Percentiles rank a stretch among this genome's conserved stretches.
These are phyloP conservation scores for Murraya koenigii DNA, from an alignment of 345 rosid genomes.

Conservation along the genomic window DNA sequence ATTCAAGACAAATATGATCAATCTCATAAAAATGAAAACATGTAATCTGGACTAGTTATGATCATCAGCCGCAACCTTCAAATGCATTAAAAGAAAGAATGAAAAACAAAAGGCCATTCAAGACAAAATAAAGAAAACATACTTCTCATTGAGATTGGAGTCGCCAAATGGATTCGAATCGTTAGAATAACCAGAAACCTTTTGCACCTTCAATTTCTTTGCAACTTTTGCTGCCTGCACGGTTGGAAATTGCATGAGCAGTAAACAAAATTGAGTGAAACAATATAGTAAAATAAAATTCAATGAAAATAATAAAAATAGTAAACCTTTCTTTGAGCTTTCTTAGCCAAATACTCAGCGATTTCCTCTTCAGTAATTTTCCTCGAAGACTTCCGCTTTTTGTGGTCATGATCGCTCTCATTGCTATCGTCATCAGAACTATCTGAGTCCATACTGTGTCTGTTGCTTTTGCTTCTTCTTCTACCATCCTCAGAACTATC, in stretches of 20 bases:
- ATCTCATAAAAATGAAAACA: not conserved
- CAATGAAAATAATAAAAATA: not conserved
- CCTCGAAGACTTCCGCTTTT: constrained; percentile 52
- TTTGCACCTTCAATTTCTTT: constrained; percentile 70
- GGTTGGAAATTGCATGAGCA: constrained; percentile 14
- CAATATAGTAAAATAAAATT: not conserved
- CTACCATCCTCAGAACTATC: constrained; percentile 35
- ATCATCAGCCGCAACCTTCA: not conserved
- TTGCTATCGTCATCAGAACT: constrained; percentile 39
- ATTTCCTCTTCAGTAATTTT: constrained; percentile 60
- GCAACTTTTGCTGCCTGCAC: constrained; percentile 67
- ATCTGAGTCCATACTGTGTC: constrained; percentile 21
- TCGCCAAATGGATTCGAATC: constrained; percentile 98
- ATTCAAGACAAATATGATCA: not conserved
- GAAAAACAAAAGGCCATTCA: not conserved
- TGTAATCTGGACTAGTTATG: not conserved
- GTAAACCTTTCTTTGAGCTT: constrained; percentile 78
- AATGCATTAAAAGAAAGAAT: not conserved
- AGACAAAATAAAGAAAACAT: constrained; percentile 18
- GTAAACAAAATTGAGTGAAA: constrained; percentile 3
- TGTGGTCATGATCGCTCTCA: constrained; percentile 34
- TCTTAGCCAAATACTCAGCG: constrained; percentile 66
- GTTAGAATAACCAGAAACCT: constrained; percentile 85
- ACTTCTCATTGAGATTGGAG: constrained; percentile 87
- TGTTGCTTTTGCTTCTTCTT: constrained; percentile 31